phyloP scores from a whole-genome alignment of 139 green algal genomes.

The Chlorella sp. region DNA sequence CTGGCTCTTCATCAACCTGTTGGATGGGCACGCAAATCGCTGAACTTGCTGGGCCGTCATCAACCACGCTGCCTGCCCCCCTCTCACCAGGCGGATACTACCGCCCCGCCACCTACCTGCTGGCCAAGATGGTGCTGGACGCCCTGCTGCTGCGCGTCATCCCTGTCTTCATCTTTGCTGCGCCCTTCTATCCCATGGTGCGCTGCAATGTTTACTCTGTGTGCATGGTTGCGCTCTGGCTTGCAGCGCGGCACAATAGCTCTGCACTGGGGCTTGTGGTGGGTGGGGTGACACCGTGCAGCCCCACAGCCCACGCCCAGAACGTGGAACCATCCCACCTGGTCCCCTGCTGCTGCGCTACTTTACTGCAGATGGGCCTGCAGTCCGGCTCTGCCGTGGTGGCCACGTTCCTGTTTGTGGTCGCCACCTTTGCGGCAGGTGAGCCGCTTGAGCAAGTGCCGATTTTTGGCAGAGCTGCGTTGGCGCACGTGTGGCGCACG shows the following conservation, averaged over 20 bases:
- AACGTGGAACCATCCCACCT: too few species aligned
- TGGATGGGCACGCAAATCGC: neutral
- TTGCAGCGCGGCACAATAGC: neutral
- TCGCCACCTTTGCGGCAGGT: conserved; percentile 50
- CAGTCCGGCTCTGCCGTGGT: conserved; percentile 10
- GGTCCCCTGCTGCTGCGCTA: neutral
- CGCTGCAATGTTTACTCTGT: neutral
- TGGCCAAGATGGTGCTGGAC: conserved; percentile 75
- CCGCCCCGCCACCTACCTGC: conserved; percentile 59
- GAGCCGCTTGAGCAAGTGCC: neutral
- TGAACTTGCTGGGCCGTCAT: too few species aligned
- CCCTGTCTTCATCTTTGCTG: conserved; percentile 63
- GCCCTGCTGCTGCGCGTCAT: conserved; percentile 76
- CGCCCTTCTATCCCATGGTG: conserved; percentile 78
- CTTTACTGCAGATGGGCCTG: conserved; percentile 37
- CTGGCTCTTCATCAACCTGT: too few species aligned
- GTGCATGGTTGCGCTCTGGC: neutral
- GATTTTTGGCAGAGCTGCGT: neutral
- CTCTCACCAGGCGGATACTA: conserved; percentile 60
- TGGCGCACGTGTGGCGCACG: neutral
- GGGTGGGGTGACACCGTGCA: too few species aligned
- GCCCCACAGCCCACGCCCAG: too few species aligned
- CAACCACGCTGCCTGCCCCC: neutral
- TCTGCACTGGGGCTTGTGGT: neutral
- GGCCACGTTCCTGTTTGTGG: conserved; percentile 63